Conservation (phyloP, 1,284 basidiomycete genomes). For the Sparassis latifolia region DNA sequence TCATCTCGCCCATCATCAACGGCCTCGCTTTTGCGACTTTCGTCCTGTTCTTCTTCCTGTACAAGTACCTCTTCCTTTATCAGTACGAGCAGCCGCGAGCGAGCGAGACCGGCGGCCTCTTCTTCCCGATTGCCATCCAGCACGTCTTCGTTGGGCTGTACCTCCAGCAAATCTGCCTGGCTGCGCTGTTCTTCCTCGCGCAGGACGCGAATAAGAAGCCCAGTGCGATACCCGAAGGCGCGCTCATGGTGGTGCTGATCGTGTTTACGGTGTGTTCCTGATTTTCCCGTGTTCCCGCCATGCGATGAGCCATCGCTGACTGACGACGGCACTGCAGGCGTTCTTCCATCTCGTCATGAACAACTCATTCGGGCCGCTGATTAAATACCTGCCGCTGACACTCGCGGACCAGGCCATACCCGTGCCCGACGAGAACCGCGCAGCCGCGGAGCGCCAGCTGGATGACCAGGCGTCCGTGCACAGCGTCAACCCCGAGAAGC, state of each 20-base stretch:
- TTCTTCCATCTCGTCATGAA: conserved; percentile 65
- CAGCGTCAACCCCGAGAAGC: conserved; percentile 3
- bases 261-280: conserved; percentile 58
- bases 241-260: conserved; percentile 81
- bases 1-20: conserved; percentile 93
- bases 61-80: conserved; percentile 88
- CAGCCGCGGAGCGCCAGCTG: conserved; percentile 14
- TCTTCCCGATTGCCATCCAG: conserved; percentile 92
- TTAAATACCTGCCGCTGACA: conserved; percentile 66
- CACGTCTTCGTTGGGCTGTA: conserved; percentile 94
- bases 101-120: conserved; percentile 87
- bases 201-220: conserved; percentile 43
- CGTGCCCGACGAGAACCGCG: conserved; percentile 25
- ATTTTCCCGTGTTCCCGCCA: conserved; percentile 3
- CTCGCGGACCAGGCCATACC: conserved; percentile 64
- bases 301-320: no score
- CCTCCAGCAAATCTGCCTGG: conserved; percentile 77
- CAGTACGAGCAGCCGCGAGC: conserved; percentile 68
- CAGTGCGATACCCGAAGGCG: conserved; percentile 66
- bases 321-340: conserved; percentile 31
- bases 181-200: conserved; percentile 85
- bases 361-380: conserved; percentile 62
- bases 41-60: conserved; percentile 78
- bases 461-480: conserved; percentile 13
- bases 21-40: conserved; percentile 84